Base-by-base conservation (phyloP, 2,329 filamentous ascomycete species). In the Teratosphaeria nubilosa region DNA sequence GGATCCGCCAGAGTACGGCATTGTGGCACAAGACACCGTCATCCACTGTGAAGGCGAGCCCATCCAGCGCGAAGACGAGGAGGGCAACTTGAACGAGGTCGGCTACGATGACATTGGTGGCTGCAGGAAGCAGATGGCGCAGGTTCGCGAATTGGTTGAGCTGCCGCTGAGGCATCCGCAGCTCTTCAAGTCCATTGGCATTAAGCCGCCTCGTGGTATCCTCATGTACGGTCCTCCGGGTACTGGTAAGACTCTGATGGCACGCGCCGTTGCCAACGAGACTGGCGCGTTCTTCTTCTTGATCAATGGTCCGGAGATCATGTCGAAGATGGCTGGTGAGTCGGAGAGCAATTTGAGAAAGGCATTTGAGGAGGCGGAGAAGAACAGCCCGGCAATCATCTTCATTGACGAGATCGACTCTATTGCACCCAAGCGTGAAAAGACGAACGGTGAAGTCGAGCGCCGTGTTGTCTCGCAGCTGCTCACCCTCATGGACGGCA, bases 291-390 rank as follows among this genome's bases (percentile, higher is more conserved):
- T 97, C 81, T 99, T 99, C 81, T 97, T 99, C 85, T 79, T 97
- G 63, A 97, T 99, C 84, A 97, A 97, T 77, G 92, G 94, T 64
- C 94, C 94, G 56, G 94, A 97, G 76, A 97, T 99, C 80, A 97
- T 99, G 94, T 96, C 92, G 60, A 97, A 97, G 85, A 97, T 97
- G 94, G 94, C 94, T 60, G 94, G 94, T 84, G 94, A 99, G 77
- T 97, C 94, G 60, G 94, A 97, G 76, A 97, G 92, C 60, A 97
- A 97, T 76, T 78, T 99, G 66, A 88, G 94, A 70, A 97, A 97
- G 79, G 94, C 94, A n/a, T 99, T 99, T 70, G 94, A 97, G 76
- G 94, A 97, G 80, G 94, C 94, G 51, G 92, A 97, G 81, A 97
- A 97, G 86, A 97, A 97, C 80, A 96, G 92, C 0, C 94, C 94